phyloP scores from a whole-genome alignment of 352 stramenopile genomes.

The Phytophthora uliginosa region DNA sequence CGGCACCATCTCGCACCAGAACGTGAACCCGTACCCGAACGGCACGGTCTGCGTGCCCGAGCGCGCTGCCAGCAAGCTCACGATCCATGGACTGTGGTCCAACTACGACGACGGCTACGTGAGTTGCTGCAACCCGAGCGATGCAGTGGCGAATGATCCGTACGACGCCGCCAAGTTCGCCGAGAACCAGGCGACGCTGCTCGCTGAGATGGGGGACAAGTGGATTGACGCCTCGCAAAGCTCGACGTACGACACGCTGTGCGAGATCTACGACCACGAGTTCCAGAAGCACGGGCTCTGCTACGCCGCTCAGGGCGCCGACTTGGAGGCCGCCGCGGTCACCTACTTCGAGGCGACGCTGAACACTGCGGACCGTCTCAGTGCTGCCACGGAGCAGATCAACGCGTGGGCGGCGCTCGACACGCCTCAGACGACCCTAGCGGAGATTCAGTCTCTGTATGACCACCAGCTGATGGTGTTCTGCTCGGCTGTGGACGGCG shows the following conservation, averaged over 20 bases:
- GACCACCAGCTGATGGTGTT: conserved; percentile 71
- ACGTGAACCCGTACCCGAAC: conserved; percentile 72
- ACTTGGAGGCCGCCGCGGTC: conserved; percentile 61
- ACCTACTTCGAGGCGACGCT: conserved; percentile 77
- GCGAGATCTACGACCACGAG: conserved; percentile 88
- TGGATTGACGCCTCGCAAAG: conserved; percentile 76
- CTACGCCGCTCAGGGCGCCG: conserved; percentile 63
- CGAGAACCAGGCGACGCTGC: conserved; percentile 51
- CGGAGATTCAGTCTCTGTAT: conserved; percentile 60
- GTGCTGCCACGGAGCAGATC: conserved; percentile 57
- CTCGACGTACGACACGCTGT: conserved; percentile 68
- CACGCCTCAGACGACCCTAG: conserved; percentile 45
- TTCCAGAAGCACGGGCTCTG: conserved; percentile 89
- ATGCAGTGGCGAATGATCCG: conserved; percentile 64
- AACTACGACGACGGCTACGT: conserved; percentile 85
- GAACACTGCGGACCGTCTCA: conserved; percentile 53
- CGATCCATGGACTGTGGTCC: conserved; percentile 83
- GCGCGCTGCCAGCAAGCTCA: conserved; percentile 64
- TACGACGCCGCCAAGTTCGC: conserved; percentile 62
- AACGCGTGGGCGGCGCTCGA: conserved; percentile 57
- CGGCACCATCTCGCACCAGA: conserved; percentile 85
- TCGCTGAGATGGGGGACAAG: conserved; percentile 64
- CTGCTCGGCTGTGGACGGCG: conserved; percentile 63
- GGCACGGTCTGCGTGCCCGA: conserved; percentile 56
- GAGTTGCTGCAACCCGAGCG: conserved; percentile 75